Base-by-base conservation (phyloP, 306 rosid genomes). In the Prinsepia uniflora region DNA sequence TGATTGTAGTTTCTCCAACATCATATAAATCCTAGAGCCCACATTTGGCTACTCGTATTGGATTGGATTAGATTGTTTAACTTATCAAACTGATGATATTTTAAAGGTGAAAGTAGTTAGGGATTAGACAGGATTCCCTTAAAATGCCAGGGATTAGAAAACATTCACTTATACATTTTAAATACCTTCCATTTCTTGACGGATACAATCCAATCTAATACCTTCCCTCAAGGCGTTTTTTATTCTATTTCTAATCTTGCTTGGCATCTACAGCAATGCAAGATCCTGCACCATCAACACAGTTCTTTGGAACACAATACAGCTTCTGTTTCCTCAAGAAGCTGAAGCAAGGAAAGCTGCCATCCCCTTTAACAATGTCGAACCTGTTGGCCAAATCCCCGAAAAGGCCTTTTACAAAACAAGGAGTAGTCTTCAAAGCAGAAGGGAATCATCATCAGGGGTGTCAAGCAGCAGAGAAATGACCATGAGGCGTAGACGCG, bases 301-400 rank as follows among this genome's bases (percentile, higher is more conserved):
- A n/a, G 91, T 89, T 76, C 90, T 94, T 9, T 94, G 97, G 99
- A 94, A 94, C 73, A 94, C 99, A 43, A 94, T 91, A 73, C 99
- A 89, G 75, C 96, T 94, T 50, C 87, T 94, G 30, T 94, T 94
- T 77, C 99, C 97, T 3, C 82, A 82, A 48, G 99, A 94, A 83
- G 84, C 91, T 67, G 92, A 89, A 75, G 87, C 86, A 72, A 89
- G 96, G 72, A 89, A 89, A 87, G 84, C 62, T 67, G 87, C 81
- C 20, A 72, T 71, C 20, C 74, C 82, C 45, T 73, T 43, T n/a
- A 87, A 81, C 41, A 46, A 61, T 15, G 65, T 82, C 73, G 81
- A 84, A 76, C 77, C 78, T 17, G 47, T 71, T 64, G 13, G 30
- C 52, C 50, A 67, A 68, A 81, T 58, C 75, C 81, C 87, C 17